Evolutionary conservation across 495 filamentous ascomycete species (phyloP), one percentile per base, ranked within the genome.

Genomic region (Friedmanniomyces simplex): DNA sequence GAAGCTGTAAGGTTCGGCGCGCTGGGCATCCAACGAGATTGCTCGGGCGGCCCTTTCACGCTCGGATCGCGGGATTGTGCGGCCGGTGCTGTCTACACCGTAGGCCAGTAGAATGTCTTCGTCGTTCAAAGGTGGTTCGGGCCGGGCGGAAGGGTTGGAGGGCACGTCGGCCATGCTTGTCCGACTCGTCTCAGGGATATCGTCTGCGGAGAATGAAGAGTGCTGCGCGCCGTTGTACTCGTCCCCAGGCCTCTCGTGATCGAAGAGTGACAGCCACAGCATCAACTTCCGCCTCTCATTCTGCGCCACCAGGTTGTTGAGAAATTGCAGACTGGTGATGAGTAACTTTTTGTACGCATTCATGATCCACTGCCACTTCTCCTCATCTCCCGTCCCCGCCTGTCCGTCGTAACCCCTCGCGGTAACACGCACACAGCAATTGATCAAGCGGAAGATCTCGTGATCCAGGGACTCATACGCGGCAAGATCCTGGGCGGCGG

Each of bases 251-350:
- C 5, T 24, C 16, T 24, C 18, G 36, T 55, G 50, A 66, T 87
- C 86, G 65, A 91, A 91, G 1, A 96, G 75, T 65, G 88, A 86
- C 41, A 89, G 76, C 90, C 90, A 96, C 26, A 96, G 84, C 2
- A 87, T 77, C 75, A 95, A 85, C 73, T 96, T 95, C 52, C 88
- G 85, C 30, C 87, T 79, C 69, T 96, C 90, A 55, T 96, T 95
- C 62, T 88, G 86, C 72, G 89, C 87, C 26, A 90, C 86, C 70
- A 91, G 86, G 64, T 96, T 96, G 66, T 95, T 89, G 26, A 91
- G 80, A 66, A 91, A 89, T 69, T 96, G 91, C 13, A 96, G 77
- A 51, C 86, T 86, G 0, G 87, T 93, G 22, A 95, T 89, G 26
- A 96, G 76, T 2, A 95, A 77, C 66, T 90, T 91, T 70, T 96